These are phyloP conservation scores for Tuber brumale DNA, from an alignment of 495 filamentous ascomycete species.

Conservation along the genomic window DNA sequence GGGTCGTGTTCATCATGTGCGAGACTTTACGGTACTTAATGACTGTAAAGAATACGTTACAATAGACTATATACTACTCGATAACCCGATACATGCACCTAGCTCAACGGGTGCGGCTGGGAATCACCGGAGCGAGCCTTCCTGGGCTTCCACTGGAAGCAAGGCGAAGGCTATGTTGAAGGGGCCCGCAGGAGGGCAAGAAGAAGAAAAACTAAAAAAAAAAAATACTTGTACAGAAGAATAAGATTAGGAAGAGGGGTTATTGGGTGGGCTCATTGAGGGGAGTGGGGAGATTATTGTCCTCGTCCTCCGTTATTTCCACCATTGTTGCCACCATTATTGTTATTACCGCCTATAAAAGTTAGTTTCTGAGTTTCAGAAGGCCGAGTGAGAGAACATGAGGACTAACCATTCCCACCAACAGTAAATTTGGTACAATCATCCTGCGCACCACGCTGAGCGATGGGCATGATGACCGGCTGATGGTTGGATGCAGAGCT, in stretches of 20 bases:
- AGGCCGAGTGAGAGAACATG: slow-evolving; percentile 21
- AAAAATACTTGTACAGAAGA: slow-evolving; percentile 5
- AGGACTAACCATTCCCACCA: slow-evolving; percentile 40
- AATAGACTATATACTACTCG: slow-evolving; percentile 4
- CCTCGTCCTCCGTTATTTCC: slow-evolving; percentile 10
- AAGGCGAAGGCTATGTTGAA: not conserved
- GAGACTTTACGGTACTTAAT: not conserved
- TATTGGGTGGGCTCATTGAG: not conserved
- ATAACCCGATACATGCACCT: not conserved
- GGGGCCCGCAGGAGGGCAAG: not conserved
- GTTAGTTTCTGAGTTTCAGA: slow-evolving; percentile 10
- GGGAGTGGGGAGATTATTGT: not conserved
- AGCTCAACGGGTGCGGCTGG: not conserved
- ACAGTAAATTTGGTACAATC: slow-evolving; percentile 60
- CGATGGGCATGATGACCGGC: slow-evolving; percentile 67
- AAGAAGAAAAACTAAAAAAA: not conserved
- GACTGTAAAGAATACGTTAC: not conserved
- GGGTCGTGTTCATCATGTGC: too few relatives aligned
- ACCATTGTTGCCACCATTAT: slow-evolving; percentile 26
- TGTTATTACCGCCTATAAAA: slow-evolving; percentile 30
- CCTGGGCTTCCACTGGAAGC: not conserved
- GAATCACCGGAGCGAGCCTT: not conserved
- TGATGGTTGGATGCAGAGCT: slow-evolving; percentile 62
- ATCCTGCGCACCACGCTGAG: slow-evolving; percentile 64
- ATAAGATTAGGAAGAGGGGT: not conserved